Evolutionary conservation across 106 monocot species (phyloP).

Genomic region (Chionographis japonica): DNA sequence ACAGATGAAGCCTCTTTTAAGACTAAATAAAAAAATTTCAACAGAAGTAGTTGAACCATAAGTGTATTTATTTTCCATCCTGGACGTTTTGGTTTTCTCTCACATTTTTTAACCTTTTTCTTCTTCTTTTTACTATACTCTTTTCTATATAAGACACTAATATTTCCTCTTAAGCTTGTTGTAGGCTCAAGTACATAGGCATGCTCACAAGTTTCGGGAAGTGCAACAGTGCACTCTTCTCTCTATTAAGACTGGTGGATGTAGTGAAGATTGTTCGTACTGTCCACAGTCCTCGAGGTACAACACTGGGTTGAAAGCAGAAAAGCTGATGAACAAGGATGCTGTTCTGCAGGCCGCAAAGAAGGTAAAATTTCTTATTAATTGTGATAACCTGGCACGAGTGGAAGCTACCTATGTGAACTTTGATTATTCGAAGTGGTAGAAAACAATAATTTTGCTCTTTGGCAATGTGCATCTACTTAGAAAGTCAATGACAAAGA

Average conservation of each 20-base stretch:
- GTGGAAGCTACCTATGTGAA: too few species aligned
- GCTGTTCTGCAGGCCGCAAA: conserved; percentile 78
- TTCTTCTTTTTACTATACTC: neutral
- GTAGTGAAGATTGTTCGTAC: conserved; percentile 98
- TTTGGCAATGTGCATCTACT: too few species aligned
- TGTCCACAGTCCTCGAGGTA: conserved; percentile 98
- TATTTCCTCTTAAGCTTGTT: conserved; percentile 6
- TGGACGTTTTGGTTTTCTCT: too few species aligned
- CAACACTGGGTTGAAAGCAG: conserved; percentile 83
- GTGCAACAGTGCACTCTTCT: conserved; percentile 98
- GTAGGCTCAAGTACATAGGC: conserved; percentile 96
- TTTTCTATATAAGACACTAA: neutral
- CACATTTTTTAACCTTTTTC: neutral
- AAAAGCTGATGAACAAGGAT: conserved; percentile 88
- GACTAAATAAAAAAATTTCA: too few species aligned
- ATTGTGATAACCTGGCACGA: neutral
- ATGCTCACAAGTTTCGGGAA: conserved; percentile 85
- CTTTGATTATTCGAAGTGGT: too few species aligned
- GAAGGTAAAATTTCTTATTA: conserved; percentile 38
- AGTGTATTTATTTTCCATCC: too few species aligned
- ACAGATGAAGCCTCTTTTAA: too few species aligned
- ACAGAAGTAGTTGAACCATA: too few species aligned
- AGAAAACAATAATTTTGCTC: too few species aligned
- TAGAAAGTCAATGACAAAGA: too few species aligned
- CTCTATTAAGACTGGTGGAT: conserved; percentile 96